These are phyloP conservation scores for Golovinomyces cichoracearum DNA, from an alignment of 2,329 filamentous ascomycete species.

Conservation along the genomic window DNA sequence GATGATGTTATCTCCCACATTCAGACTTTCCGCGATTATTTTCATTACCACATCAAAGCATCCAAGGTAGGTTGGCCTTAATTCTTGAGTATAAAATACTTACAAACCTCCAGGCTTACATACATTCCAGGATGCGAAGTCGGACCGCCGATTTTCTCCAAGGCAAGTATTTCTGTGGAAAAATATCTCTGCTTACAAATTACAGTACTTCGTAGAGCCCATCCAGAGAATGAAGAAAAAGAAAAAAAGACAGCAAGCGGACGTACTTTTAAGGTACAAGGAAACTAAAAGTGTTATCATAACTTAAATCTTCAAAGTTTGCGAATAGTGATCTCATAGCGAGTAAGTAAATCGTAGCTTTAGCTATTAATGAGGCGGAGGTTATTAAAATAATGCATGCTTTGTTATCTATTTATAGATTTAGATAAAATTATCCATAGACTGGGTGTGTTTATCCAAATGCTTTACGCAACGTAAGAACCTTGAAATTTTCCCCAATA, in stretches of 20 bases:
- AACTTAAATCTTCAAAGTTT: not conserved
- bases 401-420: too few relatives aligned
- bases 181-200: conserved; percentile 14
- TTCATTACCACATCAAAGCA: conserved; percentile 99
- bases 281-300: conserved; percentile 6
- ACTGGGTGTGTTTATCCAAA: too few relatives aligned
- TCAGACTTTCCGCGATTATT: conserved; percentile 98
- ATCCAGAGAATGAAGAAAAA: conserved; percentile 88
- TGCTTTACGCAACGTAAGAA: too few relatives aligned
- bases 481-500: too few relatives aligned
- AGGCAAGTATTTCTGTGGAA: conserved; percentile 28
- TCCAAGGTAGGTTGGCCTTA: conserved; percentile 38
- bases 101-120: conserved; percentile 45
- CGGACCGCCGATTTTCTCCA: conserved; percentile 95
- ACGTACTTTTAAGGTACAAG: conserved; percentile 45
- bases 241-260: conserved; percentile 96
- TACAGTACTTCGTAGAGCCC: conserved; percentile 73
- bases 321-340: too few relatives aligned
- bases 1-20: conserved; percentile 95
- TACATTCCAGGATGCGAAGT: conserved; percentile 93
- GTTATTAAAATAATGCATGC: too few relatives aligned
- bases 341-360: too few relatives aligned
- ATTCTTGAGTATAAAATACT: conserved; percentile 3
- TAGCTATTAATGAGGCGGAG: too few relatives aligned
- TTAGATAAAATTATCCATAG: too few relatives aligned